These are phyloP conservation scores for Beauveria medogensis DNA, from an alignment of 2,329 filamentous ascomycete genomes.

Conservation along the genomic window DNA sequence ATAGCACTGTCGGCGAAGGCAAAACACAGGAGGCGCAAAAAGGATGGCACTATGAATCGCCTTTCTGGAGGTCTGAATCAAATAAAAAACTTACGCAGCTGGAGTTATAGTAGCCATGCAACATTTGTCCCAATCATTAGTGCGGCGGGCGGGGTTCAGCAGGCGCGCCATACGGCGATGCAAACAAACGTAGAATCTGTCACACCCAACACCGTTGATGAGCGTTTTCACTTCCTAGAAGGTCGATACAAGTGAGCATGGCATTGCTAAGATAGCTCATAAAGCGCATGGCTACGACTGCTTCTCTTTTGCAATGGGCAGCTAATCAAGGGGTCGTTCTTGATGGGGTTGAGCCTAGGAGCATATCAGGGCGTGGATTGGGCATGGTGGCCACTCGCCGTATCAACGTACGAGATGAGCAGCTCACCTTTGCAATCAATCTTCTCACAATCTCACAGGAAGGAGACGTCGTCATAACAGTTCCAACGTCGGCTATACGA, in stretches of 20 bases:
- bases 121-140: neutral
- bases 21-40: neutral
- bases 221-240: no score
- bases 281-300: neutral
- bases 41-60: neutral
- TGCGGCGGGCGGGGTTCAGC: neutral
- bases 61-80: neutral
- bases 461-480: constrained; percentile 51
- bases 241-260: neutral
- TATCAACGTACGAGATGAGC: neutral
- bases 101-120: neutral
- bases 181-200: neutral
- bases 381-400: neutral
- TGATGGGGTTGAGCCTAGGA: neutral
- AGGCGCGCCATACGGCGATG: neutral
- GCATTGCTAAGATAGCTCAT: neutral
- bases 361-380: neutral
- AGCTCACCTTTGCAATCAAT: neutral
- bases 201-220: neutral
- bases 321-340: neutral
- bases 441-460: constrained; percentile 19
- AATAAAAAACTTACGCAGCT: neutral
- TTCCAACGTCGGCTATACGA: constrained; percentile 57
- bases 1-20: neutral
- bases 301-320: neutral